These are phyloP conservation scores for Scalesia atractyloides DNA, from an alignment of 129 eudicot genomes.

Conservation along the genomic window DNA sequence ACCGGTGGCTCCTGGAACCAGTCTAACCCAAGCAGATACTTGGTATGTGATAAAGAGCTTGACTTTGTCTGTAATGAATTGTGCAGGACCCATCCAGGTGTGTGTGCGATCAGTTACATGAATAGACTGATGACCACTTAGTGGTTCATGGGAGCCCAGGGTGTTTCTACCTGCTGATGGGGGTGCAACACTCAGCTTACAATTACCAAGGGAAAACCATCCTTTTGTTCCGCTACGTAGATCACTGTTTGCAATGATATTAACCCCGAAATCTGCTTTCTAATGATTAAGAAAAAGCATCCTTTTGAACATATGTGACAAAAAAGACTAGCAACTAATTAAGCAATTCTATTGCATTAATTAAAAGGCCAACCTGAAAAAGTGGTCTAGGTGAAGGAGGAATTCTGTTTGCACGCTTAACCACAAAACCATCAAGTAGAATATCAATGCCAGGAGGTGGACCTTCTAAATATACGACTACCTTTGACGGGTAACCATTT, in stretches of 20 bases:
- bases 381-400: constrained; percentile 64
- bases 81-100: constrained; percentile 86
- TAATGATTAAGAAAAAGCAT: constrained; percentile 23
- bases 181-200: constrained; percentile 56
- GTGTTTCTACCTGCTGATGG: constrained; percentile 52
- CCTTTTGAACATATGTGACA: background rate
- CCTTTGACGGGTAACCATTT: constrained; percentile 57
- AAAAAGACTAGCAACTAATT: background rate
- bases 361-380: constrained; percentile 50
- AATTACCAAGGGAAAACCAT: constrained; percentile 87
- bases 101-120: constrained; percentile 57
- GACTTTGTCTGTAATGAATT: constrained; percentile 62
- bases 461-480: constrained; percentile 79
- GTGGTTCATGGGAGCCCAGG: constrained; percentile 49
- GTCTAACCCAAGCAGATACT: constrained; percentile 92
- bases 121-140: constrained; percentile 38
- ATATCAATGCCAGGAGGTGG: constrained; percentile 90
- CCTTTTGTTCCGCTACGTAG: constrained; percentile 63
- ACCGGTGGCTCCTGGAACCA: constrained; percentile 50
- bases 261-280: constrained; percentile 62
- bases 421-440: constrained; percentile 58
- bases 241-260: constrained; percentile 69
- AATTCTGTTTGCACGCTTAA: constrained; percentile 60
- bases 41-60: constrained; percentile 75
- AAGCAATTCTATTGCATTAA: background rate